Evolutionary conservation across 2,329 filamentous ascomycete species (phyloP).

Genomic region (Lachnellula hyalina): DNA sequence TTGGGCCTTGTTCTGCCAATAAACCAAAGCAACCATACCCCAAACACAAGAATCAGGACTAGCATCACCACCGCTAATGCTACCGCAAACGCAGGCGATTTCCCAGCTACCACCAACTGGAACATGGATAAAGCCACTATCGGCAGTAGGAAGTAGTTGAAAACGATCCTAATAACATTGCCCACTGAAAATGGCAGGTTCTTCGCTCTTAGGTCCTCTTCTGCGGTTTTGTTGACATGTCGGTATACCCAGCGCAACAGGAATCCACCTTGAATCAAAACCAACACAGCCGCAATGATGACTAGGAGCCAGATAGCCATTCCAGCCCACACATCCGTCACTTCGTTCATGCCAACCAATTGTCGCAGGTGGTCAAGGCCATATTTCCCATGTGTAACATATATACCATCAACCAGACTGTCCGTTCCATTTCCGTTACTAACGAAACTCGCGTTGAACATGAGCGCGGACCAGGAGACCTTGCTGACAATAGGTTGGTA

Average conservation of each 20-base stretch:
- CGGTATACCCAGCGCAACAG: conserved; percentile 70
- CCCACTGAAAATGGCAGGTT: conserved; percentile 83
- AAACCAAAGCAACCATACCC: conserved; percentile 72
- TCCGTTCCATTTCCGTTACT: conserved; percentile 59
- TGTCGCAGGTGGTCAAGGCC: conserved; percentile 77
- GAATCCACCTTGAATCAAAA: conserved; percentile 74
- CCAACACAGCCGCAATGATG: conserved; percentile 62
- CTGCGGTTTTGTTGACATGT: conserved; percentile 61
- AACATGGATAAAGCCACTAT: conserved; percentile 84
- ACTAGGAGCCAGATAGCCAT: conserved; percentile 88
- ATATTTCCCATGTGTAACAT: conserved; percentile 69
- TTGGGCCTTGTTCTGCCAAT: conserved; percentile 78
- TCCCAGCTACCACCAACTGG: conserved; percentile 71
- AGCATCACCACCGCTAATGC: conserved; percentile 72
- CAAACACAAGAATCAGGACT: conserved; percentile 65
- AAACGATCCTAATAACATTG: conserved; percentile 76
- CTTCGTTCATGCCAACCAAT: conserved; percentile 71
- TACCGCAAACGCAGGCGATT: conserved; percentile 65
- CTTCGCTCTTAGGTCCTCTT: conserved; percentile 86
- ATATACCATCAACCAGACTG: conserved; percentile 78
- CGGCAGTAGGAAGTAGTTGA: conserved; percentile 88
- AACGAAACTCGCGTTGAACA: conserved; percentile 91
- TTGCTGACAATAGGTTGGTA: conserved; percentile 90
- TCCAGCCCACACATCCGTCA: conserved; percentile 83
- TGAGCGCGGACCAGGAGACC: conserved; percentile 78